phyloP scores from a whole-genome alignment of 129 eudicot genomes.

The Flaveria sonorensis region DNA sequence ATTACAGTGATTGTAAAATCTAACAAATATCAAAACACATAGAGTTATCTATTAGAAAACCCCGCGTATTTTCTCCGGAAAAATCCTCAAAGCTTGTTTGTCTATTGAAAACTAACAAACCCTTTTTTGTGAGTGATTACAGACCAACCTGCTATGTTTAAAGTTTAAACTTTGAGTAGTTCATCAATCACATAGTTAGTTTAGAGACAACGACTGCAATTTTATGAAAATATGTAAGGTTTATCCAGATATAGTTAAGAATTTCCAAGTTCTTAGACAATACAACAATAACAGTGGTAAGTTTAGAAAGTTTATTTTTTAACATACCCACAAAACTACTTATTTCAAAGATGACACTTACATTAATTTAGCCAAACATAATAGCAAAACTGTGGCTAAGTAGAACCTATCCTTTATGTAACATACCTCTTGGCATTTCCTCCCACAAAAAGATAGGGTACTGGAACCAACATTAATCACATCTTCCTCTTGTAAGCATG shows the following conservation, averaged over 20 bases:
- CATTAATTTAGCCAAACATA: neutral
- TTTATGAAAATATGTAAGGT: neutral
- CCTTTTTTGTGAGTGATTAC: too few species aligned
- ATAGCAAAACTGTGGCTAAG: neutral
- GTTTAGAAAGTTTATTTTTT: neutral
- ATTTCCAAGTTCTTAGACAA: neutral
- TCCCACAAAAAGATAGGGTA: constrained; percentile 63
- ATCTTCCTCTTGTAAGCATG: constrained; percentile 48
- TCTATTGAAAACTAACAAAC: neutral
- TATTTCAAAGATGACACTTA: neutral
- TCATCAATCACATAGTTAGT: neutral
- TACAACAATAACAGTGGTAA: neutral
- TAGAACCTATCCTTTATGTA: constrained; percentile 2
- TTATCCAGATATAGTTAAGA: neutral
- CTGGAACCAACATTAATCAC: constrained; percentile 32
- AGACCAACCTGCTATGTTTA: neutral
- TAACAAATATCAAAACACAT: neutral
- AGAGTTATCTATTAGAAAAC: neutral
- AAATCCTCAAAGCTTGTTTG: neutral
- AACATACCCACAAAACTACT: constrained; percentile 1
- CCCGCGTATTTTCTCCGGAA: neutral
- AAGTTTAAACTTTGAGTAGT: neutral
- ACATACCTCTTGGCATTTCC: constrained; percentile 73
- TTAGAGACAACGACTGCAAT: neutral
- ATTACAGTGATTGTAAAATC: neutral